These are phyloP conservation scores for Skeletonema costatum DNA, from an alignment of 108 stramenopile species.

Conservation along the genomic window DNA sequence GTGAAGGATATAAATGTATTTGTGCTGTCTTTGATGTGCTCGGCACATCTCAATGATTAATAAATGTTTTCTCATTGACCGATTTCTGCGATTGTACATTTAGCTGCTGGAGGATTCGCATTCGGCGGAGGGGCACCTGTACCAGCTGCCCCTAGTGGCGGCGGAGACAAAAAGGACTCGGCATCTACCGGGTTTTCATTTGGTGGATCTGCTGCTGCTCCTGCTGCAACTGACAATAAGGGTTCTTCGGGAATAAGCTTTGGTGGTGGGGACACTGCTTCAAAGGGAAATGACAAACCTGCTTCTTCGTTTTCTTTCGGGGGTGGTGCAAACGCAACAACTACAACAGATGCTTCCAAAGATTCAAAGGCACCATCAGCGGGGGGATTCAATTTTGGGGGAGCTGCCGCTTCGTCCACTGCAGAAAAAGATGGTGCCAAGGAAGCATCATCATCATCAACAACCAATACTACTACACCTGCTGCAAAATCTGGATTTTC, in stretches of 20 bases:
- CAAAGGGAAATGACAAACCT: neutral
- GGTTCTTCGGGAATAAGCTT: constrained; percentile 20
- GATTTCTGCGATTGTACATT: neutral
- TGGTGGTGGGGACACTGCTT: neutral
- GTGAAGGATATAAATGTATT: neutral
- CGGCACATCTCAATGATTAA: neutral
- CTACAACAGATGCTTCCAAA: constrained; percentile 16
- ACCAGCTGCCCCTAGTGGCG: constrained; percentile 15
- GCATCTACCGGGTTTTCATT: constrained; percentile 25
- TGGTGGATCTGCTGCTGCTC: constrained; percentile 10
- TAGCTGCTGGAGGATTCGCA: constrained; percentile 12
- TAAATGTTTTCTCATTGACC: neutral
- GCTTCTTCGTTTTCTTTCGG: neutral
- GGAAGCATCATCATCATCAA: constrained; percentile 2
- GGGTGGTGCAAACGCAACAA: neutral
- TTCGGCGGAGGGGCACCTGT: constrained; percentile 24
- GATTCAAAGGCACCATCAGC: constrained; percentile 10
- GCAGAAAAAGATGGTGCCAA: constrained; percentile 2
- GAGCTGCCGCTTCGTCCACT: constrained; percentile 19
- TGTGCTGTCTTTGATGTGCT: neutral
- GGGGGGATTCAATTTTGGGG: constrained; percentile 22
- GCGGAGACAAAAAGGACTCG: constrained; percentile 18
- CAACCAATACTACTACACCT: constrained; percentile 17
- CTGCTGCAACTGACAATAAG: constrained; percentile 3
- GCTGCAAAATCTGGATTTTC: constrained; percentile 28